phyloP scores from a whole-genome alignment of 1,284 basidiomycete genomes.

The Termitomyces sp. region DNA sequence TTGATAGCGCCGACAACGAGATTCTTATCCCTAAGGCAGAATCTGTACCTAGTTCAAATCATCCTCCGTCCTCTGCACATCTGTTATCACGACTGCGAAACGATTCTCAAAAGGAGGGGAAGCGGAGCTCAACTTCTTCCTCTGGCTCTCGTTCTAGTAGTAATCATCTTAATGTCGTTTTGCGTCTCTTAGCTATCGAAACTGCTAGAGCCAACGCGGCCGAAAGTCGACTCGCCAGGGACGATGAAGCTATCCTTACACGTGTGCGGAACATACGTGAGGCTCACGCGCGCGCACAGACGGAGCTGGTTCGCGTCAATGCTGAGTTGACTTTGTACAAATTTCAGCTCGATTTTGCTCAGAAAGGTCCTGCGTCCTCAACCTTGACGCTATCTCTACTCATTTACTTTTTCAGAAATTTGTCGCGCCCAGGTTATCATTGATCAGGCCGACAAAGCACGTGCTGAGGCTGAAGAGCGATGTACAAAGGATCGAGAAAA shows the following conservation, averaged over 20 bases:
- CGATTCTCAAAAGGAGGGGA: constrained; percentile 1
- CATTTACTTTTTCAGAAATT: constrained; percentile 26
- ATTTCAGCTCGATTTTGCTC: constrained; percentile 34
- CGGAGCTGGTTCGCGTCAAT: constrained; percentile 25
- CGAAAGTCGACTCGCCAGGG: constrained; percentile 8
- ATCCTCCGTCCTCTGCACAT: constrained; percentile 6
- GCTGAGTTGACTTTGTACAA: constrained; percentile 35
- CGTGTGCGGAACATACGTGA: constrained; percentile 12
- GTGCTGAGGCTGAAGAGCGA: constrained; percentile 32
- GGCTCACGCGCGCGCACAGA: constrained; percentile 16
- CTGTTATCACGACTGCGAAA: constrained; percentile 2
- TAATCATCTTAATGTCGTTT: constrained; percentile 3
- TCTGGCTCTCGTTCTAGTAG: constrained; percentile 8
- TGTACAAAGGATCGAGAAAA: constrained; percentile 29
- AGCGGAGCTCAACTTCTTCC: background rate
- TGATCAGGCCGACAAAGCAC: constrained; percentile 31
- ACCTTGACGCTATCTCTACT: background rate
- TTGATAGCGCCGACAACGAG: background rate
- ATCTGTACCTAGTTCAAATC: background rate
- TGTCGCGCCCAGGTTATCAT: constrained; percentile 35
- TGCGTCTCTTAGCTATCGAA: constrained; percentile 14
- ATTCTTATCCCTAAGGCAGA: background rate
- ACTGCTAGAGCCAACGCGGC: constrained; percentile 17
- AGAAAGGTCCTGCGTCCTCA: constrained; percentile 26
- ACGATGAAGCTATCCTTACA: constrained; percentile 10